Conservation (phyloP, 331 rosid genomes). For the Telfairia occidentalis region DNA sequence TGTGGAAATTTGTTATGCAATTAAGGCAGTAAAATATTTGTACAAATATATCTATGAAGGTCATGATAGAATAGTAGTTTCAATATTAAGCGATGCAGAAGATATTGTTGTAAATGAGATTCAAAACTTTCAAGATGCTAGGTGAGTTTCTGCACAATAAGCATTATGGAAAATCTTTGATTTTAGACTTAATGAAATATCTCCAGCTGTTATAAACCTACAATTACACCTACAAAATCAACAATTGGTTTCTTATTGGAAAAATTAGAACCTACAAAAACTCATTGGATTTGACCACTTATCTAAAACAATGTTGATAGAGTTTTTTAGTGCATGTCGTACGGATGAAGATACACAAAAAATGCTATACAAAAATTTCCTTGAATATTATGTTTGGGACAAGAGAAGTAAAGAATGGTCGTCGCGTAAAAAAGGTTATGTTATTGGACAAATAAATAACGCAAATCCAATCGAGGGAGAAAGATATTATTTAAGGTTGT, state of each 20-base stretch:
- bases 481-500: background rate
- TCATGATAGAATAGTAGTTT: background rate
- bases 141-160: background rate
- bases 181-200: too few species aligned
- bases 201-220: background rate
- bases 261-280: background rate
- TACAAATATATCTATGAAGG: background rate
- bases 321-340: background rate
- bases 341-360: background rate
- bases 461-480: background rate
- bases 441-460: background rate
- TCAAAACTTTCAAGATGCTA: background rate
- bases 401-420: background rate
- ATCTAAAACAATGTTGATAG: background rate
- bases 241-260: background rate
- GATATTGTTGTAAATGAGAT: background rate
- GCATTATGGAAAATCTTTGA: background rate
- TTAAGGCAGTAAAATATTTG: background rate
- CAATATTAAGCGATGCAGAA: background rate
- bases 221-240: background rate
- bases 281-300: background rate
- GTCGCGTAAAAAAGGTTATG: background rate
- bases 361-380: background rate
- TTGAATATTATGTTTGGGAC: background rate
- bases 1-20: background rate